These are phyloP conservation scores for Carex cristatella DNA, from an alignment of 176 grass and related monocot genomes.

Conservation along the genomic window DNA sequence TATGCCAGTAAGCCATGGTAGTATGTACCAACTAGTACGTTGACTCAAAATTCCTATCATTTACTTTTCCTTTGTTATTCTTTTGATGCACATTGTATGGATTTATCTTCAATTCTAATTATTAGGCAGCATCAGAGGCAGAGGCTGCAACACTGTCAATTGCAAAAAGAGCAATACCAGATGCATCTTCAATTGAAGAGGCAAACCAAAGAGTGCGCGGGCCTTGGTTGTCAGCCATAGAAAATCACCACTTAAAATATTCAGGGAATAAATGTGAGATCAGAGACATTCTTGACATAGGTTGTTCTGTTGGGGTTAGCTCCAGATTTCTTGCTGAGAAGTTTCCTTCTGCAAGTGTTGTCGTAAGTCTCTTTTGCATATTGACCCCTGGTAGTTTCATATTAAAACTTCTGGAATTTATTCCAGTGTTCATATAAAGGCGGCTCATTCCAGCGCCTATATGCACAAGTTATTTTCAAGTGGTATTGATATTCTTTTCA, in stretches of 20 bases:
- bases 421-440: not conserved
- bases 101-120: not conserved
- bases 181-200: conserved; percentile 56
- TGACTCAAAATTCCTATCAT: not conserved
- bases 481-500: not conserved
- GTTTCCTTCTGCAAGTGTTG: conserved; percentile 58
- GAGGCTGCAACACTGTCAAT: conserved; percentile 86
- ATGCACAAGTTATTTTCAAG: not conserved
- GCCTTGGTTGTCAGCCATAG: conserved; percentile 59
- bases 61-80: not conserved
- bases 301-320: conserved; percentile 89
- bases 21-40: not conserved
- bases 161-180: conserved; percentile 64
- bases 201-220: conserved; percentile 54
- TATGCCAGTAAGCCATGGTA: not conserved
- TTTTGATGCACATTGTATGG: not conserved
- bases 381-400: not conserved
- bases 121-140: conserved; percentile 79
- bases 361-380: conserved; percentile 40
- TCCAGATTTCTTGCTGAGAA: conserved; percentile 60
- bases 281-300: conserved; percentile 67
- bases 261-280: conserved; percentile 37
- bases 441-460: not conserved
- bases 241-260: conserved; percentile 51
- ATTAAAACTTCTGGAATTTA: not conserved